phyloP scores from a whole-genome alignment of 1,284 basidiomycete species.

The Crepidotus sp. region DNA sequence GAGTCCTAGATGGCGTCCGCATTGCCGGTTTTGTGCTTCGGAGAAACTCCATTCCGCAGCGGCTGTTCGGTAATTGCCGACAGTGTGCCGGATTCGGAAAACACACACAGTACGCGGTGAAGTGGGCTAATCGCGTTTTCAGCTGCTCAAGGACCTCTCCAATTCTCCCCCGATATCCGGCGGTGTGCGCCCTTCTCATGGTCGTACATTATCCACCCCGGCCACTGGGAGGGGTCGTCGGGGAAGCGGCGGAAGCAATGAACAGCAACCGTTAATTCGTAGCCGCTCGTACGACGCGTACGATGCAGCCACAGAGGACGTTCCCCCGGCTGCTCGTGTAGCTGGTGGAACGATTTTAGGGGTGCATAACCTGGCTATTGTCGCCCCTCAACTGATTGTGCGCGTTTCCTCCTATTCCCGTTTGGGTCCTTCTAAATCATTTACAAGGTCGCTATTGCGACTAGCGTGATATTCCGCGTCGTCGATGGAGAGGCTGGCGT shows the following conservation, averaged over 20 bases:
- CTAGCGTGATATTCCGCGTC: slow-evolving; percentile 79
- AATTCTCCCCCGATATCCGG: slow-evolving; percentile 11
- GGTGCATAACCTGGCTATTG: slow-evolving; percentile 92
- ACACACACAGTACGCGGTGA: no score
- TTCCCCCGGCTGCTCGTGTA: slow-evolving; percentile 42
- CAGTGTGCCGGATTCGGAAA: no score
- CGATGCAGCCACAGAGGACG: slow-evolving; percentile 37
- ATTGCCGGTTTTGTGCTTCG: not conserved
- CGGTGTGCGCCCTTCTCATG: slow-evolving; percentile 27
- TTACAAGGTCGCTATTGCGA: slow-evolving; percentile 74
- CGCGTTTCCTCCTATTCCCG: slow-evolving; percentile 30
- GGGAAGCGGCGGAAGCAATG: slow-evolving; percentile 28
- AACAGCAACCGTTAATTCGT: slow-evolving; percentile 55
- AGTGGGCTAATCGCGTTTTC: slow-evolving; percentile 8
- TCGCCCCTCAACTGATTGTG: slow-evolving; percentile 87
- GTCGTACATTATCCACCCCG: slow-evolving; percentile 34
- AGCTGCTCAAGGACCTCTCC: slow-evolving; percentile 77
- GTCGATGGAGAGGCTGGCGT: slow-evolving; percentile 50
- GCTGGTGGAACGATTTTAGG: slow-evolving; percentile 93
- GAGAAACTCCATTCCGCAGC: no score
- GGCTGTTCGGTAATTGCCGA: no score
- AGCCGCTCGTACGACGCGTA: slow-evolving; percentile 57
- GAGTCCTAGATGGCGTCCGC: slow-evolving; percentile 17
- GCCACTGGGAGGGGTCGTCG: slow-evolving; percentile 22
- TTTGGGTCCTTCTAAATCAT: slow-evolving; percentile 1